Evolutionary conservation across 306 rosid genomes (phyloP).

Genomic region (Vigna reflexopilosa): DNA sequence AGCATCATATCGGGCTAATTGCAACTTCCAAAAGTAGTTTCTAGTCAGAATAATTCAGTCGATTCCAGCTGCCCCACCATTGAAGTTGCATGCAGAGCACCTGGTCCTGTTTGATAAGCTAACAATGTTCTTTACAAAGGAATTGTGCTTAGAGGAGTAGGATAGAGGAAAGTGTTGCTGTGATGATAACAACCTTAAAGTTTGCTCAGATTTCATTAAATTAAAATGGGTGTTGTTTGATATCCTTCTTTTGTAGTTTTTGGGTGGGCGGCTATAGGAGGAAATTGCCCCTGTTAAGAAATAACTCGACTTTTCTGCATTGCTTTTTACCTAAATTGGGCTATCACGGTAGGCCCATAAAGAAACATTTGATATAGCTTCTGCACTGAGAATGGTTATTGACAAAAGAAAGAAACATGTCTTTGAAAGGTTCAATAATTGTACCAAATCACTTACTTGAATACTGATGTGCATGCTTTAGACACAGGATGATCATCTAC

Average conservation of each 20-base stretch:
- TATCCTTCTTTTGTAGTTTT: not conserved
- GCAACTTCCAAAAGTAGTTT: constrained; percentile 7
- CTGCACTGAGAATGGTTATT: not conserved
- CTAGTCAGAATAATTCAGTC: constrained; percentile 14
- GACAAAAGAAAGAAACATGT: not conserved
- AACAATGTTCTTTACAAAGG: constrained; percentile 16
- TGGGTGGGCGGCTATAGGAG: not conserved
- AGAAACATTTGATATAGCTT: not conserved
- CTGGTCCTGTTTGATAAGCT: constrained; percentile 28
- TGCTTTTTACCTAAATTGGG: constrained; percentile 9
- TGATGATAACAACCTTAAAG: not conserved
- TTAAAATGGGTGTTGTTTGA: constrained; percentile 19
- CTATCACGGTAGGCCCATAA: not conserved
- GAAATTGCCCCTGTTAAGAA: not conserved
- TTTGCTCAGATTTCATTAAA: not conserved
- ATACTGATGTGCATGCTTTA: too few species aligned
- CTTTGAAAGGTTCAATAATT: too few species aligned
- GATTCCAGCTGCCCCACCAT: not conserved
- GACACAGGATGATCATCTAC: too few species aligned
- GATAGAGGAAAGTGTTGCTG: constrained; percentile 29
- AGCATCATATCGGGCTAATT: not conserved
- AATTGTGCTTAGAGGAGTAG: constrained; percentile 24
- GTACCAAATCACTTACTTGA: too few species aligned
- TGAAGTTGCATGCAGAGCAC: not conserved
- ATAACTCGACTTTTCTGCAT: not conserved